Evolutionary conservation across 768 basidiomycete species (phyloP), one percentile per base, ranked within the genome.

Genomic region (Cantharellus anzutake): DNA sequence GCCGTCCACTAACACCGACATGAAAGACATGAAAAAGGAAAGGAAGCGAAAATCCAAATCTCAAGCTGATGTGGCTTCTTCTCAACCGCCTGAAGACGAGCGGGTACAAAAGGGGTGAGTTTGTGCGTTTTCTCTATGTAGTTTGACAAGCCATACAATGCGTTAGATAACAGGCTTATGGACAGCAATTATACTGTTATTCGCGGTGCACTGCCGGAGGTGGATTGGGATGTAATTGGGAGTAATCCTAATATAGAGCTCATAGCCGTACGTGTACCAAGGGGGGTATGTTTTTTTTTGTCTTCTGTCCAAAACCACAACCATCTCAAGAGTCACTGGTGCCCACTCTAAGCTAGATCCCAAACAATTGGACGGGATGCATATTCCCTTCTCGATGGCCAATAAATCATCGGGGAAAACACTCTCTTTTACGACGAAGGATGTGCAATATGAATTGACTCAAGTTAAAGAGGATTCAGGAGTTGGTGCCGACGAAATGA

Each of bases 171-270:
- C 20, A 29, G 20, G 20, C 20, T 29, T 29, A 29, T 29, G 20
- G 20, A 29, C 20, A 29, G 20, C 20, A 29, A 29, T 29, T 29
- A 29, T 29, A 29, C 20, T 29, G 20, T 29, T 29, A 29, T 29
- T 29, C 20, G 20, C 20, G 20, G 20, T 11, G 29, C 44, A 55
- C 37, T 55, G 52, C 16, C 16, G 38, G 41, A 40, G 41, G 35
- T 61, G 34, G 61, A 62, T 53, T 62, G 40, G 16, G 61, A 62
- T 29, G 51, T 41, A 2, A 37, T 62, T 11, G 38, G 56, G 20
- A 56, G 51, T 37, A 42, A 60, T 35, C 61, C 51, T 35, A 42
- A 62, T 56, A 35, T 62, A 51, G 61, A 62, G 41, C 41, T 62
- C 3, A 60, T 59, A 60, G 60, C 51, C 34, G 39, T 62, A 35